Base-by-base conservation (phyloP, 306 rosid genomes). In the Fragaria nilgerrensis region DNA sequence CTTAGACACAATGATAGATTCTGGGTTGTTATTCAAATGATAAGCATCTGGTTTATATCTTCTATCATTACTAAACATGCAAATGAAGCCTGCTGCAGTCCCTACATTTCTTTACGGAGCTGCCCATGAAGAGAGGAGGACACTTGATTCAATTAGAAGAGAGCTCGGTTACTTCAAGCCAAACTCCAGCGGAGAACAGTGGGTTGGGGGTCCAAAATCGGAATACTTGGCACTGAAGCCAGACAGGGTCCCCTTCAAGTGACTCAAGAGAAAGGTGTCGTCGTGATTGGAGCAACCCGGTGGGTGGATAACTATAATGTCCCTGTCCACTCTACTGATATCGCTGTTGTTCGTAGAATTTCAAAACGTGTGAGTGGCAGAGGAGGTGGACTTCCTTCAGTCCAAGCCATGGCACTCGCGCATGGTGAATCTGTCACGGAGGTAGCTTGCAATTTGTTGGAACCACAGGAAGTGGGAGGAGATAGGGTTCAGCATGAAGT, bases 331-430 rank as follows among this genome's bases (percentile, higher is more conserved):
- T 83, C 96, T 68, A 77, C 91, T 22, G 85, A 92, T 71, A 82
- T 92, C 0, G 58, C 75, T 4, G 84, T 74, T 13, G 86, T 79
- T 74, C 86, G 88, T 9, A 85, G 87, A 76, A 87, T 88, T 63
- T 88, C 91, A 0, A 88, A 76, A 75, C 79, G 61, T 11, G 76
- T 88, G 4, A 81, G 89, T 37, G 87, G 84, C 67, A 70, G 87
- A 77, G 89, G 89, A 43, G 89, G 86, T 11, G 91, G 87, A 34
- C 89, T 95, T 73, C 80, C 91, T 52, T 85, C 91, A 7, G 96
- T 90, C 49, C 98, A 95, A 84, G 96, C 98, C 52, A 92, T 92
- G 95, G 97, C 98, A 17, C 85, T 85, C n/a, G 75, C 75, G 7
- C 87, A 83, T 55, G 87, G 82, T 67, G 84, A 78, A 13, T 77